These are phyloP conservation scores for Neofusicoccum laricinum DNA, from an alignment of 2,329 filamentous ascomycete genomes.

Conservation along the genomic window DNA sequence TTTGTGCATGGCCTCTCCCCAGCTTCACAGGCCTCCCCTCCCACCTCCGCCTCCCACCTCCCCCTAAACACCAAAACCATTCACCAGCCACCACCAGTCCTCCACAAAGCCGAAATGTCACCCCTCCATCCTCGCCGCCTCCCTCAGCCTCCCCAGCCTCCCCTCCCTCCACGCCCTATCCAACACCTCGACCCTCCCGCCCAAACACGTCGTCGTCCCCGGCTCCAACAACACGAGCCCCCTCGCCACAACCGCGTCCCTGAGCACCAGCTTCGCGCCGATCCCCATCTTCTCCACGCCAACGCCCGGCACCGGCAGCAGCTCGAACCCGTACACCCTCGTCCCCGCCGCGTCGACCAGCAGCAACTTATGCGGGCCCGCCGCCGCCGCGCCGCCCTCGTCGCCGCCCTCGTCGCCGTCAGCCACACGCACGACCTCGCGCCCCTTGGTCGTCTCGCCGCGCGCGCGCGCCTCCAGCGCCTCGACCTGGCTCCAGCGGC, in stretches of 20 bases:
- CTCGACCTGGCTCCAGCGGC: conserved; percentile 84
- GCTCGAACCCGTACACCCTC: conserved; percentile 67
- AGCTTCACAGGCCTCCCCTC: too few relatives aligned
- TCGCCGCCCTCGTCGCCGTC: too few relatives aligned
- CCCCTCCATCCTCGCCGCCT: conserved; percentile 43
- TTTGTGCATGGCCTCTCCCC: too few relatives aligned
- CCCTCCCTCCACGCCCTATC: conserved; percentile 75
- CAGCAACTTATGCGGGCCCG: conserved; percentile 69
- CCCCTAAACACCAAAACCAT: too few relatives aligned
- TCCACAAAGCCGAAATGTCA: background rate
- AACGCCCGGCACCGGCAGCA: conserved; percentile 61
- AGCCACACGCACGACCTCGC: conserved; percentile 76
- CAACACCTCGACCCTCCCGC: conserved; percentile 80
- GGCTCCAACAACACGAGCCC: conserved; percentile 79
- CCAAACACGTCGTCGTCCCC: conserved; percentile 66
- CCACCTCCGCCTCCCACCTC: too few relatives aligned
- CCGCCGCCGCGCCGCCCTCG: too few relatives aligned
- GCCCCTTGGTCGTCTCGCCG: conserved; percentile 70
- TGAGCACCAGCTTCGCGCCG: conserved; percentile 77
- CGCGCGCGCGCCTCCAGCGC: conserved; percentile 70
- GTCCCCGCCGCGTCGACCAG: conserved; percentile 72
- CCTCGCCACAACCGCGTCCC: conserved; percentile 64
- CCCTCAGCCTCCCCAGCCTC: conserved; percentile 66
- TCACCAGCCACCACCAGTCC: too few relatives aligned
- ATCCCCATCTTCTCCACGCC: conserved; percentile 72